A percentile compares a stretch with the other conserved stretches of the same genome.
phyloP scores from a whole-genome alignment of 768 basidiomycete species.

The Lactarius pseudohatsudake region DNA sequence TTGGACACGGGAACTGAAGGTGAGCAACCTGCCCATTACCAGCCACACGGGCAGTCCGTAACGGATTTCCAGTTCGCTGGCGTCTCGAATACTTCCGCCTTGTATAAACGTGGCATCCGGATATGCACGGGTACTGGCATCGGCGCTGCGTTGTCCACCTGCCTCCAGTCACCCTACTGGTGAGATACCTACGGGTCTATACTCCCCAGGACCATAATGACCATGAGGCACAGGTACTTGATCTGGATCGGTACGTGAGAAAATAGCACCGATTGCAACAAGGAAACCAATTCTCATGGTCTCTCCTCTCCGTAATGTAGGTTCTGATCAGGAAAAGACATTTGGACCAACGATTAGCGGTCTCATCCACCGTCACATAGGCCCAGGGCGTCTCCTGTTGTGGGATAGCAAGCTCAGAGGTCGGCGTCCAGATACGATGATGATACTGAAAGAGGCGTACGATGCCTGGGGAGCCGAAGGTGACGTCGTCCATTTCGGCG shows the following conservation, averaged over 20 bases:
- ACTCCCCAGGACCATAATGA: background rate
- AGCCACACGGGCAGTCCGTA: constrained; percentile 1
- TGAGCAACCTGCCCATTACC: constrained; percentile 15
- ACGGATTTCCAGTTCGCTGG: constrained; percentile 39
- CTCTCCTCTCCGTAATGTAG: constrained; percentile 10
- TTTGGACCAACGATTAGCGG: constrained; percentile 45
- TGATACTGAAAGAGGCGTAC: constrained; percentile 40
- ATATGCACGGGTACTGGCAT: constrained; percentile 48
- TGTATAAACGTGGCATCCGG: constrained; percentile 47
- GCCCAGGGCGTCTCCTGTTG: constrained; percentile 40
- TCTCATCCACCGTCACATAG: constrained; percentile 42
- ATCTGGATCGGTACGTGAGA: constrained; percentile 41
- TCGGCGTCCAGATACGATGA: constrained; percentile 42
- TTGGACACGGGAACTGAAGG: constrained; percentile 48
- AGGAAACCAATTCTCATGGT: background rate
- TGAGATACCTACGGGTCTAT: constrained; percentile 28
- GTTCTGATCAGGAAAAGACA: constrained; percentile 47
- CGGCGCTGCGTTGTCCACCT: constrained; percentile 46
- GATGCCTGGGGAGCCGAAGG: constrained; percentile 40
- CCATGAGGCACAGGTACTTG: constrained; percentile 35
- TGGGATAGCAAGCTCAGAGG: constrained; percentile 46
- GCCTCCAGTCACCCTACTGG: constrained; percentile 42
- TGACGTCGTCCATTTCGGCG: background rate
- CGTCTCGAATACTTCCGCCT: constrained; percentile 43
- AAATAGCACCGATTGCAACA: background rate